These are phyloP conservation scores for Lecanosticta acicola DNA, from an alignment of 2,329 filamentous ascomycete genomes.

Conservation along the genomic window DNA sequence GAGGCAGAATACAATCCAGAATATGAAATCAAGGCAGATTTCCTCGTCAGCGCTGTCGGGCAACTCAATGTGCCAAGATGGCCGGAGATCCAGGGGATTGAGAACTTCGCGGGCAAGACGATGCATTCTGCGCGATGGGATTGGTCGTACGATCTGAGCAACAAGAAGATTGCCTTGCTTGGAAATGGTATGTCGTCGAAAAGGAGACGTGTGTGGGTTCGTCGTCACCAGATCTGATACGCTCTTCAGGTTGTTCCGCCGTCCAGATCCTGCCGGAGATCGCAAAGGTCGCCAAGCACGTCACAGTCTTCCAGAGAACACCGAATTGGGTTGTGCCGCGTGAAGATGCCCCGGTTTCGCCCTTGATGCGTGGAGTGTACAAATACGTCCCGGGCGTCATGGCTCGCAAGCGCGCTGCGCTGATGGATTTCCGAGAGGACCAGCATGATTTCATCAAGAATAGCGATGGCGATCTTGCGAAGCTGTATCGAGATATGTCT, in stretches of 20 bases:
- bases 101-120: constrained; percentile 47
- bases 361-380: constrained; percentile 39
- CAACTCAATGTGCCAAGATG: constrained; percentile 50
- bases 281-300: constrained; percentile 43
- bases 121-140: constrained; percentile 58
- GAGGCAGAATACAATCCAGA: constrained; percentile 49
- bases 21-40: constrained; percentile 52
- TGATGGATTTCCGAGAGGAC: constrained; percentile 53
- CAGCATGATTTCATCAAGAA: constrained; percentile 44
- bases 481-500: constrained; percentile 36
- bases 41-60: constrained; percentile 54
- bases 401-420: constrained; percentile 45
- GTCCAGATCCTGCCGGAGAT: constrained; percentile 56
- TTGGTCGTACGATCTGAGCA: constrained; percentile 51
- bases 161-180: constrained; percentile 54
- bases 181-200: constrained; percentile 45
- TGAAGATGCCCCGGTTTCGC: constrained; percentile 43
- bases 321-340: constrained; percentile 57
- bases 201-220: not conserved
- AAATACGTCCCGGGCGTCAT: constrained; percentile 48
- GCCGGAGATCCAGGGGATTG: constrained; percentile 45
- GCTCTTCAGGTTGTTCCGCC: constrained; percentile 48
- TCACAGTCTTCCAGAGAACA: constrained; percentile 54
- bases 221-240: not conserved
- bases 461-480: constrained; percentile 36